phyloP scores from a whole-genome alignment of 805 yeast species.

The Candida manassasensis region DNA sequence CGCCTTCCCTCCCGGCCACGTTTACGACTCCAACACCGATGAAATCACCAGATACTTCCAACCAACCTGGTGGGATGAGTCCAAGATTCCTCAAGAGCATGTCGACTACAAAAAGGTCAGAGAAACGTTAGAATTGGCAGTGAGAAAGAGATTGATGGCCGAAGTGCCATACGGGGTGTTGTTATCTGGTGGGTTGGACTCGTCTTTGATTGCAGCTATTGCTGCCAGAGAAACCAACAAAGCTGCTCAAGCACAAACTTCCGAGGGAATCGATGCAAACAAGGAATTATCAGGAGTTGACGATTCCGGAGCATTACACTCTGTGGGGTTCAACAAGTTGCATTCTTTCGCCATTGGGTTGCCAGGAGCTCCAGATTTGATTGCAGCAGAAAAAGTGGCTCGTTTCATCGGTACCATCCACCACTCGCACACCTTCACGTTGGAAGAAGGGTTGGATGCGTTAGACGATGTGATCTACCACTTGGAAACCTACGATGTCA shows the following conservation, averaged over 20 bases:
- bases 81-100: constrained; percentile 66
- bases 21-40: constrained; percentile 89
- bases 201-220: constrained; percentile 92
- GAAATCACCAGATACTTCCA: constrained; percentile 80
- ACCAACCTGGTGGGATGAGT: constrained; percentile 93
- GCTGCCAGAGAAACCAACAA: constrained; percentile 93
- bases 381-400: constrained; percentile 96
- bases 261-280: constrained; percentile 53
- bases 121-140: constrained; percentile 84
- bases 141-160: constrained; percentile 98
- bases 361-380: constrained; percentile 95
- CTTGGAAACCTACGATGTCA: constrained; percentile 96
- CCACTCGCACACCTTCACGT: constrained; percentile 96
- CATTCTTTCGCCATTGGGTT: constrained; percentile 97
- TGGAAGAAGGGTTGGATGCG: constrained; percentile 96
- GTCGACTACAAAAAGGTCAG: constrained; percentile 72
- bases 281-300: constrained; percentile 88
- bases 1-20: constrained; percentile 98
- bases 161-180: constrained; percentile 99
- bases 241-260: constrained; percentile 46
- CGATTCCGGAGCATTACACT: constrained; percentile 76
- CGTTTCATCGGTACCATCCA: constrained; percentile 93
- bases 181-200: constrained; percentile 95
- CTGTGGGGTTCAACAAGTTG: constrained; percentile 71
- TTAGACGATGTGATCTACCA: constrained; percentile 91